Percentiles rank a stretch among this genome's conserved stretches.
These are phyloP conservation scores for Lycium barbarum DNA, from an alignment of 257 asterid species.

Conservation along the genomic window DNA sequence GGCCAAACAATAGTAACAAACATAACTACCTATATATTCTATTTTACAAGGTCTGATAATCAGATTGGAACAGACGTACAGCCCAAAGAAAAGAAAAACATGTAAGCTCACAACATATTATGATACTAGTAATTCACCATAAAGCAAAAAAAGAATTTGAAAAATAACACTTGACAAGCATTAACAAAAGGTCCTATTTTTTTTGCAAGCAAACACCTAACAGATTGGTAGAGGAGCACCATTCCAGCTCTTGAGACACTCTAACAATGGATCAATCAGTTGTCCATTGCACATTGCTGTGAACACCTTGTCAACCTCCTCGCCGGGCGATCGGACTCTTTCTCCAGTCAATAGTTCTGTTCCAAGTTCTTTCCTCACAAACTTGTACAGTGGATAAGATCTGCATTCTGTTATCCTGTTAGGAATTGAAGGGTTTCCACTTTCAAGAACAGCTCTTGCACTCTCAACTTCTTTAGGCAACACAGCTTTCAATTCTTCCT, in stretches of 20 bases:
- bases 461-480: conserved; percentile 57
- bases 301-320: conserved; percentile 82
- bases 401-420: conserved; percentile 73
- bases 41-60: too few relatives aligned
- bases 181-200: not conserved
- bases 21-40: too few relatives aligned
- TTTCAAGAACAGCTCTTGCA: conserved; percentile 65
- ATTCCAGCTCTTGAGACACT: conserved; percentile 72
- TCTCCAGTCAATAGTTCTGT: conserved; percentile 65
- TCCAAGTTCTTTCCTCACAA: conserved; percentile 71
- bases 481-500: conserved; percentile 46
- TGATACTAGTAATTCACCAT: conserved; percentile 21
- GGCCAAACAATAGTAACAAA: too few relatives aligned
- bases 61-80: too few relatives aligned
- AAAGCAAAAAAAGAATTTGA: not conserved
- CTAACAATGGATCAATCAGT: conserved; percentile 75
- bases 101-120: not conserved
- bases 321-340: conserved; percentile 72
- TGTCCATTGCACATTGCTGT: conserved; percentile 65
- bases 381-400: conserved; percentile 77
- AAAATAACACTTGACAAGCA: conserved; percentile 6
- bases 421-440: conserved; percentile 57
- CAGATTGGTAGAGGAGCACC: conserved; percentile 84
- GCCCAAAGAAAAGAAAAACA: too few relatives aligned
- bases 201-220: conserved; percentile 33